Base-by-base conservation (phyloP, 2,329 filamentous ascomycete species). In the Dactylellina parvicollis region DNA sequence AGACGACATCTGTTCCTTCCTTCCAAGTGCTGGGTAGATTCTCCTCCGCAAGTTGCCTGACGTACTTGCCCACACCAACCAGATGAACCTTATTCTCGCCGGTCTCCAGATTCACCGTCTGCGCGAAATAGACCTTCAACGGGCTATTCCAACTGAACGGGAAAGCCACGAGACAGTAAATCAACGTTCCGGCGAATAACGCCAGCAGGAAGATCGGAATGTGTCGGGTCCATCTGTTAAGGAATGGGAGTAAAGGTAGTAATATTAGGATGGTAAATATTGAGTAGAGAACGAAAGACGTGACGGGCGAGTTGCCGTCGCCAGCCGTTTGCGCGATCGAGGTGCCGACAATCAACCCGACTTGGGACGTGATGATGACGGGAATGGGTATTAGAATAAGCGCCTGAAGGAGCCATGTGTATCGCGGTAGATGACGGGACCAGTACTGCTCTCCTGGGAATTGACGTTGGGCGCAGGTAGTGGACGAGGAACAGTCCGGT, bases 371-470 rank as follows among this genome's bases (percentile, higher is more conserved):
- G 18, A 98, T 80, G 71, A 95, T 89, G 47, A 96, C 83, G 50
- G 89, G 87, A 57, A 96, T 86, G 0, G 93, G 92, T 0, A 87
- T 90, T 8, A 96, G 82, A 14, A 97, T 79, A 2, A 98, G 82
- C 75, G 97, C 89, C 78, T 99, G 93, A 16, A 96, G 77, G 42
- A 95, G 81, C 95, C 95, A 99, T 16, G 90, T 88, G 90, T 90
- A 97, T 47, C 77, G 32, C 0, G 92, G 92, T 60, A 98, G 82
- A 36, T 85, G 85, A 2, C 86, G 86, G 56, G 92, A 96, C 95
- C 95, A 99, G 12, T 85, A 82, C 80, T 98, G 95, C 79, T 98
- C 95, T 59, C 87, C 83, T 10, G 86, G 86, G 78, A 89, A 92
- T 2, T 72, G 67, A 9, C 67, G 67, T 22, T 62, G 61, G 9